phyloP scores from a whole-genome alignment of 495 filamentous ascomycete species.

The Neurospora sublineolata region DNA sequence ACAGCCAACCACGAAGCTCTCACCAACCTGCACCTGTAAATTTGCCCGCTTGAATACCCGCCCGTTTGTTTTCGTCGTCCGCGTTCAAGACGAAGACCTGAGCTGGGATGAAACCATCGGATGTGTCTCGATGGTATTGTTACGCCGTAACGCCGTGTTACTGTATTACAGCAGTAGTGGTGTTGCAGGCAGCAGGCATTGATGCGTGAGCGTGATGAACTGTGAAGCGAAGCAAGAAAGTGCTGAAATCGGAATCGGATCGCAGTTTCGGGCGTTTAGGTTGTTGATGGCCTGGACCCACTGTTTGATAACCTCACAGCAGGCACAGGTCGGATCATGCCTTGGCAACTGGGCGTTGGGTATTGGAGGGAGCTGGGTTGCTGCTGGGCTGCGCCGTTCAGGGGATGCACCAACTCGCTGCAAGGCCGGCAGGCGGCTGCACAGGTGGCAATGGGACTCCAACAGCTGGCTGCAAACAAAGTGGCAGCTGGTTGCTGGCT shows the following conservation, averaged over 20 bases:
- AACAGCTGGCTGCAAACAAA: not conserved
- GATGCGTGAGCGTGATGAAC: not conserved
- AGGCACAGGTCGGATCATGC: not conserved
- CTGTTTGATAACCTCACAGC: not conserved
- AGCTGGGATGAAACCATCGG: not conserved
- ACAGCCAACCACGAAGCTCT: not conserved
- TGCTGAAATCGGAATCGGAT: not conserved
- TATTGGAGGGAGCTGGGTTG: not conserved
- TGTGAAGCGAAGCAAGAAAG: not conserved
- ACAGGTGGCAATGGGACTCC: not conserved
- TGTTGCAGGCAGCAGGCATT: not conserved
- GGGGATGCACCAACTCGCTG: not conserved
- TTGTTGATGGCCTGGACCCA: not conserved
- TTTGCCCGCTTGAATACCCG: not conserved
- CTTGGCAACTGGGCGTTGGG: not conserved
- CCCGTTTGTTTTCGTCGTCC: not conserved
- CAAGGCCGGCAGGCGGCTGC: not conserved
- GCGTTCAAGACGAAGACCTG: not conserved
- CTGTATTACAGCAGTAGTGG: not conserved
- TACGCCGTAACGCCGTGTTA: not conserved
- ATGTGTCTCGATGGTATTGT: not conserved
- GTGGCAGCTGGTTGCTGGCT: accelerated
- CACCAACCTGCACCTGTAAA: not conserved
- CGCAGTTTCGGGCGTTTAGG: not conserved
- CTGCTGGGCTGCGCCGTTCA: not conserved